phyloP scores from a whole-genome alignment of 2,329 filamentous ascomycete species.

The Drechslerella dactyloides region DNA sequence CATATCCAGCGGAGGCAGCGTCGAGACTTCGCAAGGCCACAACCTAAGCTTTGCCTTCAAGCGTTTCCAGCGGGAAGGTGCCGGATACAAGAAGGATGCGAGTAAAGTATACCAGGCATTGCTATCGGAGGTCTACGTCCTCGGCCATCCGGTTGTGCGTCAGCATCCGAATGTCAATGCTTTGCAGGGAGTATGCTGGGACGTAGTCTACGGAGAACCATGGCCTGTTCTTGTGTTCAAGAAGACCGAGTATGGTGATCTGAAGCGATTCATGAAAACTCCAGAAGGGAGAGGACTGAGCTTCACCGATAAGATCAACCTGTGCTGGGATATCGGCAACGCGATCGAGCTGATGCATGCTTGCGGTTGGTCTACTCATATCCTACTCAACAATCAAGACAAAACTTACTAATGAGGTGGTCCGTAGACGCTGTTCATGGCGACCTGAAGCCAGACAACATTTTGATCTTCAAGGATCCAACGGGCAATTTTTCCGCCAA shows the following conservation, averaged over 20 bases:
- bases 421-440: slow-evolving; percentile 16
- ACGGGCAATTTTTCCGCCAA: slow-evolving; percentile 9
- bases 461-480: slow-evolving; percentile 12
- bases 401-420: neutral
- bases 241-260: slow-evolving; percentile 18
- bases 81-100: neutral
- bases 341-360: slow-evolving; percentile 15
- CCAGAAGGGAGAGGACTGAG: neutral
- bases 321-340: slow-evolving; percentile 22
- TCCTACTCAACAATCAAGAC: neutral
- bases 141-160: slow-evolving; percentile 17
- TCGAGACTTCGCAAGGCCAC: slow-evolving; percentile 6
- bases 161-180: slow-evolving; percentile 24
- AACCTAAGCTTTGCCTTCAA: slow-evolving; percentile 17
- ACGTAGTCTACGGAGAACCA: slow-evolving; percentile 3
- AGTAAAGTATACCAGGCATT: slow-evolving; percentile 8
- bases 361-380: slow-evolving; percentile 3
- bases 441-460: slow-evolving; percentile 25
- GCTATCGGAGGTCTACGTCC: slow-evolving; percentile 18
- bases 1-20: slow-evolving; percentile 12
- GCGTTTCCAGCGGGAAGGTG: slow-evolving; percentile 11
- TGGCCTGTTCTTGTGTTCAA: slow-evolving; percentile 31
- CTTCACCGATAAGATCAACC: slow-evolving; percentile 17
- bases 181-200: slow-evolving; percentile 20
- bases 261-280: slow-evolving; percentile 23